Evolutionary conservation across 805 yeast species (phyloP).

Genomic region (Danielia reshetovae): DNA sequence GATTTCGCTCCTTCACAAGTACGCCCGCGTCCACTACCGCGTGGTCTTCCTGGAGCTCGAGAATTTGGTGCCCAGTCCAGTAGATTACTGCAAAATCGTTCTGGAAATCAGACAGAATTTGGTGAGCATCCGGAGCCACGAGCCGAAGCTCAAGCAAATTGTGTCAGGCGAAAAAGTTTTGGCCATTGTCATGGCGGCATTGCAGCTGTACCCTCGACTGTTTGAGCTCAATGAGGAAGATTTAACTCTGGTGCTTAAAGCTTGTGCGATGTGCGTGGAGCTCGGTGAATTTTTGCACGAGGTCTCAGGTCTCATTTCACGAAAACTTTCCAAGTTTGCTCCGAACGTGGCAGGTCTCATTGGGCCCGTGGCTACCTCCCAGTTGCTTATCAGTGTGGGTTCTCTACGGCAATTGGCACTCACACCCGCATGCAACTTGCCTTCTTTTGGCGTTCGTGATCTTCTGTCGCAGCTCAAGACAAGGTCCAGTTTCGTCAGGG

Average conservation of each 20-base stretch:
- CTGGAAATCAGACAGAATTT: slow-evolving; percentile 48
- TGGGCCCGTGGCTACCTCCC: slow-evolving; percentile 71
- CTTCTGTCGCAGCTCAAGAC: slow-evolving; percentile 26
- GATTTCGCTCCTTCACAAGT: slow-evolving; percentile 44
- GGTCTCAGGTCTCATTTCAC: slow-evolving; percentile 53
- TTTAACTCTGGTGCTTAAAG: slow-evolving; percentile 34
- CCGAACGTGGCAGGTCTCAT: slow-evolving; percentile 77
- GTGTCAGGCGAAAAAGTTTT: slow-evolving; percentile 63
- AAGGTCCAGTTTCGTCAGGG: slow-evolving; percentile 44
- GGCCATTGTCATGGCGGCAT: slow-evolving; percentile 69
- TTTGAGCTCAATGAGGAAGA: slow-evolving; percentile 22
- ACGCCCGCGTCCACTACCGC: slow-evolving; percentile 50
- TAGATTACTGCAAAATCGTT: slow-evolving; percentile 56
- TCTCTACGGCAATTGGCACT: slow-evolving; percentile 61
- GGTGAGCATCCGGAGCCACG: slow-evolving; percentile 24
- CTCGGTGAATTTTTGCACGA: slow-evolving; percentile 40
- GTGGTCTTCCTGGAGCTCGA: slow-evolving; percentile 70
- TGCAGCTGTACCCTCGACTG: slow-evolving; percentile 33
- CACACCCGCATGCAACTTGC: slow-evolving; percentile 80
- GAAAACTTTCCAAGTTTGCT: slow-evolving; percentile 56
- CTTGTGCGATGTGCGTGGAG: slow-evolving; percentile 45
- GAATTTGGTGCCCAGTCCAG: slow-evolving; percentile 55
- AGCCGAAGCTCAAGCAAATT: slow-evolving; percentile 35
- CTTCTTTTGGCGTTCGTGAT: slow-evolving; percentile 64
- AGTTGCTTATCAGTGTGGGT: slow-evolving; percentile 64